Conservation (phyloP, 306 rosid genomes). For the Inga oerstediana region DNA sequence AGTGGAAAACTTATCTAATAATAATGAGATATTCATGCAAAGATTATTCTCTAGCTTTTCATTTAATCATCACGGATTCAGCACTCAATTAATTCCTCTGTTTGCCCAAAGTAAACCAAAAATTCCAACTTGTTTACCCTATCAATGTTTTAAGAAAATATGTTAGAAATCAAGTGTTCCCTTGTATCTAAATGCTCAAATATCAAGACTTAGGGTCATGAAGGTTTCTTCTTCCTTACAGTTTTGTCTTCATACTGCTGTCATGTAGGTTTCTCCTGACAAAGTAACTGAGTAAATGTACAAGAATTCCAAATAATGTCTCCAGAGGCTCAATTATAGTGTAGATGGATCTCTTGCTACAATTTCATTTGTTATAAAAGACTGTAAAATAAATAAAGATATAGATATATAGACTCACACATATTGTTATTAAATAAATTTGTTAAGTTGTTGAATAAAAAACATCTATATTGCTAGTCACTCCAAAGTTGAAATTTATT, state of each 20-base stretch:
- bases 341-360: too few species aligned
- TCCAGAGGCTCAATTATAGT: too few species aligned
- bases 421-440: too few species aligned
- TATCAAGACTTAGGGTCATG: not conserved
- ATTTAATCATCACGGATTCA: not conserved
- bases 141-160: not conserved
- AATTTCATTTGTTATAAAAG: too few species aligned
- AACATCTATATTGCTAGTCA: too few species aligned
- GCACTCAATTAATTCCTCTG: not conserved
- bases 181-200: not conserved
- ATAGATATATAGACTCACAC: too few species aligned
- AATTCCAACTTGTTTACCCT: not conserved
- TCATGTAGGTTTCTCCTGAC: too few species aligned
- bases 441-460: too few species aligned
- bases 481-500: too few species aligned
- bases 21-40: not conserved
- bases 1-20: not conserved
- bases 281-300: too few species aligned
- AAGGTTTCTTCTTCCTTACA: not conserved
- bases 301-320: too few species aligned
- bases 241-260: not conserved
- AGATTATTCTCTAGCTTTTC: not conserved
- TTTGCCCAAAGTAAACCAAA: not conserved
- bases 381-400: too few species aligned
- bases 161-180: constrained; percentile 1